phyloP scores from a whole-genome alignment of 345 rosid genomes.

The Luvunga scandens region DNA sequence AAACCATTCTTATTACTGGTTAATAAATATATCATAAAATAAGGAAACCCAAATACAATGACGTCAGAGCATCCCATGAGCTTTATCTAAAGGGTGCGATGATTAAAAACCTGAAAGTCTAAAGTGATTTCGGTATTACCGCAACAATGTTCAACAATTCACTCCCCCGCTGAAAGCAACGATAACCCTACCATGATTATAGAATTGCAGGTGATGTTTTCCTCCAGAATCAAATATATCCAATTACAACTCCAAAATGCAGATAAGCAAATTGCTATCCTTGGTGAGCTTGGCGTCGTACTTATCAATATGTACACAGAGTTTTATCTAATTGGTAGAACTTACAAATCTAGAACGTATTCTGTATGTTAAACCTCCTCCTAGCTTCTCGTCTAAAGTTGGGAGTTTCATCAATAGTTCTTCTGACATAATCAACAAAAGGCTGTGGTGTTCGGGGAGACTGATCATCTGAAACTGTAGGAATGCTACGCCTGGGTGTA shows the following conservation, averaged over 20 bases:
- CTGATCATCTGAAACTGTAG: constrained; percentile 39
- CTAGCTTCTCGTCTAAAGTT: constrained; percentile 66
- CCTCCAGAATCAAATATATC: neutral
- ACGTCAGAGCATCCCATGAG: neutral
- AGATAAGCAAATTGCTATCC: neutral
- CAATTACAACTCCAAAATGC: neutral
- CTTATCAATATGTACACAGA: neutral
- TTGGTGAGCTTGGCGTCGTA: neutral
- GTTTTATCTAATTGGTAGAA: neutral
- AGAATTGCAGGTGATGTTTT: neutral
- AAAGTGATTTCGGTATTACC: neutral
- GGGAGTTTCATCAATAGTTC: constrained; percentile 90
- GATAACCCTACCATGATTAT: neutral
- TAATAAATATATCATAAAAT: no score
- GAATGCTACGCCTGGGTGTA: constrained; percentile 55
- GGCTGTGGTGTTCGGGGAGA: constrained; percentile 90
- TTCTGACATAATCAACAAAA: constrained; percentile 74
- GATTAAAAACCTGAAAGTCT: neutral
- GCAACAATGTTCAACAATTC: neutral
- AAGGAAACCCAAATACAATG: neutral
- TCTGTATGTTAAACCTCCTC: constrained; percentile 78
- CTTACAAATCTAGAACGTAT: constrained; percentile 48
- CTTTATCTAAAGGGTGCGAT: neutral
- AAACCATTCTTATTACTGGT: no score
- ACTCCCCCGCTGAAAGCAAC: neutral